Evolutionary conservation across 2,329 filamentous ascomycete species (phyloP).

Genomic region (Ceratocystis cubensis): DNA sequence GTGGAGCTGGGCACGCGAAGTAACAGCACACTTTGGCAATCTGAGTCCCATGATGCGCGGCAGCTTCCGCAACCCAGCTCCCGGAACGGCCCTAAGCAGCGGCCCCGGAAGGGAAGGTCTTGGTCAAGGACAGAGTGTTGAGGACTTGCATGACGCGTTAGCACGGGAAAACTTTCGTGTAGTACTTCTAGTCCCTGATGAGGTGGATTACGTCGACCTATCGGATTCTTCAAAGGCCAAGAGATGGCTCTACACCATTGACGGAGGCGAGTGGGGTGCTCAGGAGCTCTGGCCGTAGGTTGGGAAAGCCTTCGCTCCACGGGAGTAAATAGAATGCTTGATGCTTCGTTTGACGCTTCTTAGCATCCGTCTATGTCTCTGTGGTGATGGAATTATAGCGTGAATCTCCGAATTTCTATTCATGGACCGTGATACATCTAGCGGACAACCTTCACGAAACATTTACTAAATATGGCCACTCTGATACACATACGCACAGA

Average conservation of each 20-base stretch:
- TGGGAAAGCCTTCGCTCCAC: background rate
- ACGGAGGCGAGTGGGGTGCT: slow-evolving; percentile 24
- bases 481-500: background rate
- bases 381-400: background rate
- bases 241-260: slow-evolving; percentile 56
- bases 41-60: slow-evolving; percentile 68
- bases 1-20: slow-evolving; percentile 69
- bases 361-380: too few relatives aligned
- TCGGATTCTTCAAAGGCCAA: slow-evolving; percentile 49
- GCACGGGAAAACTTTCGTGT: slow-evolving; percentile 69
- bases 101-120: slow-evolving; percentile 30
- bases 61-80: slow-evolving; percentile 58
- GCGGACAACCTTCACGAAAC: background rate
- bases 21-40: slow-evolving; percentile 85
- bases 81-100: slow-evolving; percentile 45
- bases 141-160: slow-evolving; percentile 55
- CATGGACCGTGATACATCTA: background rate
- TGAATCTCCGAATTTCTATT: background rate
- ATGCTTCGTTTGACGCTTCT: too few relatives aligned
- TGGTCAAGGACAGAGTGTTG: slow-evolving; percentile 50
- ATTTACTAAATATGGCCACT: background rate
- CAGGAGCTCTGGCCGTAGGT: slow-evolving; percentile 18
- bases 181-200: slow-evolving; percentile 65
- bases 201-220: slow-evolving; percentile 64
- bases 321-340: too few relatives aligned